A percentile compares a stretch with the other conserved stretches of the same genome.
Evolutionary conservation across 805 yeast genomes (phyloP).

Genomic region (Candida peoriensis): DNA sequence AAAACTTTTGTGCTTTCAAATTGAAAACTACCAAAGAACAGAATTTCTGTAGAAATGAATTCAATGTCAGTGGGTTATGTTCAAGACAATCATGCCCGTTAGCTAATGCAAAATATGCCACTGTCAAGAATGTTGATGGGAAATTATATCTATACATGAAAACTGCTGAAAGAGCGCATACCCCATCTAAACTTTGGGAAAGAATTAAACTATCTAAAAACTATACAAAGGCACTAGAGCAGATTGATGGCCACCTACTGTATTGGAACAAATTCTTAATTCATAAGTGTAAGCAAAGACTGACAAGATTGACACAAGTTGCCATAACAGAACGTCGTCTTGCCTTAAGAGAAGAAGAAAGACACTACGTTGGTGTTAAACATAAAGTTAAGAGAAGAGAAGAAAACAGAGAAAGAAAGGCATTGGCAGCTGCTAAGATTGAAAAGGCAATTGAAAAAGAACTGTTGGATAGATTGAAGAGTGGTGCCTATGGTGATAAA

Average conservation of each 20-base stretch:
- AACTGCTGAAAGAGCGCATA: slow-evolving; percentile 96
- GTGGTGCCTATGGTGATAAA: slow-evolving; percentile 98
- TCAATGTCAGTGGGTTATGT: slow-evolving; percentile 93
- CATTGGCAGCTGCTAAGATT: slow-evolving; percentile 92
- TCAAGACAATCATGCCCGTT: slow-evolving; percentile 92
- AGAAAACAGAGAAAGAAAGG: slow-evolving; percentile 91
- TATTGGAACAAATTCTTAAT: slow-evolving; percentile 92
- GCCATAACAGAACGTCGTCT: slow-evolving; percentile 92
- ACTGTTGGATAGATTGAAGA: slow-evolving; percentile 86
- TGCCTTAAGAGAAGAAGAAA: slow-evolving; percentile 85
- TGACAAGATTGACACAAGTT: slow-evolving; percentile 91
- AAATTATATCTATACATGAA: slow-evolving; percentile 85
- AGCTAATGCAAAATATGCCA: slow-evolving; percentile 90
- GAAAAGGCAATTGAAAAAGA: slow-evolving; percentile 97
- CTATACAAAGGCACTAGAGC: slow-evolving; percentile 81
- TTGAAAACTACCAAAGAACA: slow-evolving; percentile 84
- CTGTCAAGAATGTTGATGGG: slow-evolving; percentile 78
- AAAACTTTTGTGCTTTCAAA: slow-evolving; percentile 93
- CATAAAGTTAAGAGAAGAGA: slow-evolving; percentile 95
- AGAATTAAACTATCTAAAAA: slow-evolving; percentile 86
- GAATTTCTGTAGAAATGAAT: slow-evolving; percentile 92
- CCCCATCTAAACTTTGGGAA: slow-evolving; percentile 94
- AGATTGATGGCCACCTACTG: slow-evolving; percentile 78
- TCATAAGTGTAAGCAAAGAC: slow-evolving; percentile 93
- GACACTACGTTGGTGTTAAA: slow-evolving; percentile 88